These are phyloP conservation scores for Lodderomyces pseudojiufengensis DNA, from an alignment of 1,139 yeast species.

Conservation along the genomic window DNA sequence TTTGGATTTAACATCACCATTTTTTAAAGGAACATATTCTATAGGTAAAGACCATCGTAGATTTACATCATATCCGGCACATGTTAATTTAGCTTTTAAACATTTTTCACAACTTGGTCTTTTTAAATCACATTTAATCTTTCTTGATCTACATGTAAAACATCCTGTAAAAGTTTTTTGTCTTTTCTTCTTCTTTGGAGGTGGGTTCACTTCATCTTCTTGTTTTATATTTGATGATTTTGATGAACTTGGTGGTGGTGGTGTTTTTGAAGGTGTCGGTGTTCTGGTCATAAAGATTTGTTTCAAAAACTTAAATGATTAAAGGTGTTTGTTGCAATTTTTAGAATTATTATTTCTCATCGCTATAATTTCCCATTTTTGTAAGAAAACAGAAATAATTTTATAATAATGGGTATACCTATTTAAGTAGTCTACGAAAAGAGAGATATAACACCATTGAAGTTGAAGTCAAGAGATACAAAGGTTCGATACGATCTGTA, in stretches of 20 bases:
- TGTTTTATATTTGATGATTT: too few species aligned
- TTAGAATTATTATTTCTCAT: constrained; percentile 3
- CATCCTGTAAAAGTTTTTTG: constrained; percentile 50
- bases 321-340: background rate
- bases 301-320: background rate
- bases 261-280: background rate
- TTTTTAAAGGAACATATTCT: constrained; percentile 33
- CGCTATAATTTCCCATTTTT: constrained; percentile 5
- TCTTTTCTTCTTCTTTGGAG: constrained; percentile 14
- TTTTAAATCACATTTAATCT: constrained; percentile 46
- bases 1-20: constrained; percentile 24
- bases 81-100: constrained; percentile 46
- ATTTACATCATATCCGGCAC: constrained; percentile 82
- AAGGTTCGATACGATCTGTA: too few species aligned
- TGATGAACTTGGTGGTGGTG: background rate
- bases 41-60: constrained; percentile 71
- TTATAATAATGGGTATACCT: too few species aligned
- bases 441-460: too few species aligned
- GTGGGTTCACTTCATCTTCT: constrained; percentile 6
- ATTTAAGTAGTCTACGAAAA: too few species aligned
- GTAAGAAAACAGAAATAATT: too few species aligned
- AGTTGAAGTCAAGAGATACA: too few species aligned
- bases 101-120: constrained; percentile 46
- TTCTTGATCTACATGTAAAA: constrained; percentile 48
- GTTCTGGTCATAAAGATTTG: constrained; percentile 1